These are phyloP conservation scores for Erigeron philadelphicus DNA, from an alignment of 140 eudicot species.

Conservation along the genomic window DNA sequence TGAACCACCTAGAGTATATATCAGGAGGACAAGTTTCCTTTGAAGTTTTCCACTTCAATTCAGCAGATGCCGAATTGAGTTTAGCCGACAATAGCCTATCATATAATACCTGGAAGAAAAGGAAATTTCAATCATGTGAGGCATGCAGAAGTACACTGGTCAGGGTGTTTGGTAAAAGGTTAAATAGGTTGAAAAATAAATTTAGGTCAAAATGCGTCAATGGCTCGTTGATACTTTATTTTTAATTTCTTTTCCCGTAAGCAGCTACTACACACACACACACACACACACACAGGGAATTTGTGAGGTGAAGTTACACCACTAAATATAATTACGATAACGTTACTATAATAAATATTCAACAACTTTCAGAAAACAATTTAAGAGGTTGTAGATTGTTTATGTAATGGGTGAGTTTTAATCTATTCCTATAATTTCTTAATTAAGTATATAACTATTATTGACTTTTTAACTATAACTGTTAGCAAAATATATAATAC, in stretches of 20 bases:
- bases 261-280: no score
- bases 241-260: background rate
- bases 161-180: background rate
- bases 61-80: slow-evolving; percentile 47
- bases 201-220: no score
- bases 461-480: background rate
- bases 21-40: slow-evolving; percentile 57
- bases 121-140: slow-evolving; percentile 13
- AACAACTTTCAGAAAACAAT: background rate
- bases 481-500: background rate
- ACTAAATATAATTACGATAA: background rate
- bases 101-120: slow-evolving; percentile 49
- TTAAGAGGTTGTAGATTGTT: slow-evolving; percentile 2
- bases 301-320: no score
- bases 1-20: slow-evolving; percentile 62
- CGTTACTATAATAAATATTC: background rate
- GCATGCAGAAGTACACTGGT: slow-evolving; percentile 1
- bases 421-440: background rate
- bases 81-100: slow-evolving; percentile 79
- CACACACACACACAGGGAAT: no score
- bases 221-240: background rate
- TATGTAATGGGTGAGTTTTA: background rate
- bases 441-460: background rate
- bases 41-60: slow-evolving; percentile 49
- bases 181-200: no score